These are phyloP conservation scores for Zizania palustris DNA, from an alignment of 202 grass and related monocot genomes.

Conservation along the genomic window DNA sequence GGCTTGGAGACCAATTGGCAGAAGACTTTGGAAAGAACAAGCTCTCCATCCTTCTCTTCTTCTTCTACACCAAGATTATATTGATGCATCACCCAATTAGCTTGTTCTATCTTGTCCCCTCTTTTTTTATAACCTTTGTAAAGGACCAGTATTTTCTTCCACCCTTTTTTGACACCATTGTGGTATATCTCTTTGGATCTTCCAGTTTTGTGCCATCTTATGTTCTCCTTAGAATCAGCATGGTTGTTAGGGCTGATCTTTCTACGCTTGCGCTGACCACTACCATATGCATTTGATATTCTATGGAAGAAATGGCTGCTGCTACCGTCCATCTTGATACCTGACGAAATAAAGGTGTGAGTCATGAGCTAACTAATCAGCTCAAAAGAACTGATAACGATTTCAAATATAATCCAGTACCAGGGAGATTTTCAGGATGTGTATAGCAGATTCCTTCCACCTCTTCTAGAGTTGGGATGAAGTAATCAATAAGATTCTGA, in stretches of 20 bases:
- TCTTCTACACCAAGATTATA: constrained; percentile 66
- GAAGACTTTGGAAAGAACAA: constrained; percentile 74
- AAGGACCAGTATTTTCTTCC: constrained; percentile 91
- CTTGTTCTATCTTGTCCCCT: constrained; percentile 29
- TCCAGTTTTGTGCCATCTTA: constrained; percentile 82
- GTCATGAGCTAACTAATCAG: neutral
- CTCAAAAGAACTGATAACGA: constrained; percentile 7
- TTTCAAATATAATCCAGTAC: constrained; percentile 38
- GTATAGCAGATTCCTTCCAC: constrained; percentile 79
- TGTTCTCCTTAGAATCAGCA: neutral
- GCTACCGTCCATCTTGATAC: constrained; percentile 72
- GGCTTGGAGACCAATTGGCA: constrained; percentile 45
- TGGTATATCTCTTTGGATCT: constrained; percentile 48
- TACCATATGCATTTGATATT: constrained; percentile 70
- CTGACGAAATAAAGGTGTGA: constrained; percentile 34
- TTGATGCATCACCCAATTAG: constrained; percentile 89
- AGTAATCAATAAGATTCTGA: constrained; percentile 57
- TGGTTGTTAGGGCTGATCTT: constrained; percentile 39
- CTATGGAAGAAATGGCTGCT: constrained; percentile 75
- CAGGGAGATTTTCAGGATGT: constrained; percentile 87
- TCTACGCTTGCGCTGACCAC: constrained; percentile 65
- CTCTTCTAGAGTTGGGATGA: constrained; percentile 71
- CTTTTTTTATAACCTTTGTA: constrained; percentile 42
- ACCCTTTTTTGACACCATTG: constrained; percentile 62
- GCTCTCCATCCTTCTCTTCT: constrained; percentile 55